These are phyloP conservation scores for Cryomyces minteri DNA, from an alignment of 495 filamentous ascomycete species.

Conservation along the genomic window DNA sequence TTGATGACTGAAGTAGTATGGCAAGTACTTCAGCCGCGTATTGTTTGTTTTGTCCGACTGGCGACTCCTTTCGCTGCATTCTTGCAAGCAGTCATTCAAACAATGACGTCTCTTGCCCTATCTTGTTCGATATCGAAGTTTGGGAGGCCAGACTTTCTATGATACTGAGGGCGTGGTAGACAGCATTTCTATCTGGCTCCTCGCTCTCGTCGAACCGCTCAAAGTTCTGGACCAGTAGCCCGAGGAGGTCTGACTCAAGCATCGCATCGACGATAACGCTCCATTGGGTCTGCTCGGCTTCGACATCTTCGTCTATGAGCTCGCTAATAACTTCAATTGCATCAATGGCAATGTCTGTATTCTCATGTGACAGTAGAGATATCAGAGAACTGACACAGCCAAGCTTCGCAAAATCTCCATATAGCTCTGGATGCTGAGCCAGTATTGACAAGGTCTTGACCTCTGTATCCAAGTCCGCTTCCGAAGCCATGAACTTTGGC, in stretches of 20 bases:
- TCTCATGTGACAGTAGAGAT: constrained; percentile 76
- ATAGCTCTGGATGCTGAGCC: constrained; percentile 71
- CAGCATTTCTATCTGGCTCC: constrained; percentile 62
- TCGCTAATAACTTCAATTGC: constrained; percentile 82
- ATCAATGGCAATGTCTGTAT: constrained; percentile 91
- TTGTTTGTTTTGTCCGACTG: constrained; percentile 76
- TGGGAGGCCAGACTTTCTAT: constrained; percentile 76
- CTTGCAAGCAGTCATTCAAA: constrained; percentile 62
- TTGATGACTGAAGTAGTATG: constrained; percentile 59
- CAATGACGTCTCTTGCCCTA: constrained; percentile 46
- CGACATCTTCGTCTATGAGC: constrained; percentile 86
- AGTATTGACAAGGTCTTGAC: constrained; percentile 81
- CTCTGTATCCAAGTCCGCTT: constrained; percentile 82
- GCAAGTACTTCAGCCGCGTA: constrained; percentile 86
- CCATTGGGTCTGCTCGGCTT: constrained; percentile 73
- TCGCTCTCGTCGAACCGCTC: constrained; percentile 61
- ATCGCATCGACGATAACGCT: constrained; percentile 60
- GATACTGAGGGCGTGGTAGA: constrained; percentile 72
- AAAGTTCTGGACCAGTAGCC: constrained; percentile 69
- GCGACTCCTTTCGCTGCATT: constrained; percentile 40
- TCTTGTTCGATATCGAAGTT: constrained; percentile 40
- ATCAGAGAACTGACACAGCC: constrained; percentile 64
- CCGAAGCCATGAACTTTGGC: constrained; percentile 66
- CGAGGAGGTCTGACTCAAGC: constrained; percentile 64
- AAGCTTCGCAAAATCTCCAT: constrained; percentile 61